Base-by-base conservation (phyloP, 208 protist species). In the Borovskyia barvae region DNA sequence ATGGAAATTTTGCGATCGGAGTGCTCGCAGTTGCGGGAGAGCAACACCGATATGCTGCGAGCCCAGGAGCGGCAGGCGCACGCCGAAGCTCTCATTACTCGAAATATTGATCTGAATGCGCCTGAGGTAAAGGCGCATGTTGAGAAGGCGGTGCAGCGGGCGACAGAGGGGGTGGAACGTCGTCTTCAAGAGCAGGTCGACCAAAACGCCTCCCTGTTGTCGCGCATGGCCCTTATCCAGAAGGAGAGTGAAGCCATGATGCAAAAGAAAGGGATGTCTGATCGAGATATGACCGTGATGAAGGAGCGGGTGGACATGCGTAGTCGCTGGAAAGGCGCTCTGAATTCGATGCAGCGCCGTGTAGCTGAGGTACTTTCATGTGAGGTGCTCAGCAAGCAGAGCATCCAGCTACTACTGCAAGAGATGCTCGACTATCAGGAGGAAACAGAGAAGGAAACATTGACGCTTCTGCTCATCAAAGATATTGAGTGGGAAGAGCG, bases 341-440 rank as follows among this genome's bases (percentile, higher is more conserved):
- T 57, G 20, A 71, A 72, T 25, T 53, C 52, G 20, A 74, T 90
- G 56, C 76, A 90, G 59, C 62, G 65, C n/a, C 82, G 77, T 28
- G 62, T 87, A 42, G 70, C 75, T 14, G 47, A 74, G 9, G 58
- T 92, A 29, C 52, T 87, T 22, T 53, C 29, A 35, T 71, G 52
- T 40, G 59, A 55, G 2, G 67, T 49, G 41, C 37, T 85, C 15
- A 82, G 42, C 46, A 81, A 82, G 50, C 58, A 66, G 20, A 77
- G 82, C 39, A 73, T 90, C 45, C 70, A 82, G 46, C 17, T 64
- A 35, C 60, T 90, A 33, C 67, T 93, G 55, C 64, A 81, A 47
- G 69, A 83, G 53, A 82, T 90, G 66, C 65, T 89, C 0, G 82
- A 93, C 63, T 83, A 82, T 28, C 86, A 93, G 70, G 82, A 93